phyloP scores from a whole-genome alignment of 73 alveolate species.

The Tetrahymena elliotti region DNA sequence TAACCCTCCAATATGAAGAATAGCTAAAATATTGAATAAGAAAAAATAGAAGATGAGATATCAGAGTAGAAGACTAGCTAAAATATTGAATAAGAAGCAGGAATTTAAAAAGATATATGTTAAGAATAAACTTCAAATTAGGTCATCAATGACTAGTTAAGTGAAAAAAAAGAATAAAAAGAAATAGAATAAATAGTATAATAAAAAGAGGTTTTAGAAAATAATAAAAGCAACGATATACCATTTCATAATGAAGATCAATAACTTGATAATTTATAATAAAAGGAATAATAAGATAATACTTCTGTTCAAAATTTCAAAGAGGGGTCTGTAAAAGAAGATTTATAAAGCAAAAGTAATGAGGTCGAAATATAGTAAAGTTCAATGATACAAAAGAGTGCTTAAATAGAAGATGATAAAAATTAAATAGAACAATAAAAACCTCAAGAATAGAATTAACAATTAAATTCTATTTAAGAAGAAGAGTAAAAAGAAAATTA shows the following conservation, averaged over 20 bases:
- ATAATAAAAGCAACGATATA: no score
- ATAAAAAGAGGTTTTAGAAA: background rate
- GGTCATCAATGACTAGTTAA: no score
- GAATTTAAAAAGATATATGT: background rate
- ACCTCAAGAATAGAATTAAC: background rate
- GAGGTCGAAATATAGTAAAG: background rate
- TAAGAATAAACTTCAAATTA: no score
- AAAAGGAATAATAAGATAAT: background rate
- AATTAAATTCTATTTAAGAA: no score
- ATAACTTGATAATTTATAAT: background rate
- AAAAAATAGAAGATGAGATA: background rate
- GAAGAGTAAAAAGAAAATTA: background rate
- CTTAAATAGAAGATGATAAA: no score
- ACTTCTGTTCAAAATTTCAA: background rate
- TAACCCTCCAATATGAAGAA: background rate
- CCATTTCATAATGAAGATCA: background rate
- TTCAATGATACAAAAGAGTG: background rate
- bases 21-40: background rate
- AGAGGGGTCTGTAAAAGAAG: background rate
- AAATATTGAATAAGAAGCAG: background rate
- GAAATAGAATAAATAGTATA: background rate
- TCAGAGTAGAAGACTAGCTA: no score
- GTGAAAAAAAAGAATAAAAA: background rate
- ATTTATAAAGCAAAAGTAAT: background rate
- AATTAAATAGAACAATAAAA: no score